Percentiles rank a stretch among this genome's conserved stretches.
These are phyloP conservation scores for Sanguinoderma infundibulare DNA, from an alignment of 1,284 basidiomycete species.

Conservation along the genomic window DNA sequence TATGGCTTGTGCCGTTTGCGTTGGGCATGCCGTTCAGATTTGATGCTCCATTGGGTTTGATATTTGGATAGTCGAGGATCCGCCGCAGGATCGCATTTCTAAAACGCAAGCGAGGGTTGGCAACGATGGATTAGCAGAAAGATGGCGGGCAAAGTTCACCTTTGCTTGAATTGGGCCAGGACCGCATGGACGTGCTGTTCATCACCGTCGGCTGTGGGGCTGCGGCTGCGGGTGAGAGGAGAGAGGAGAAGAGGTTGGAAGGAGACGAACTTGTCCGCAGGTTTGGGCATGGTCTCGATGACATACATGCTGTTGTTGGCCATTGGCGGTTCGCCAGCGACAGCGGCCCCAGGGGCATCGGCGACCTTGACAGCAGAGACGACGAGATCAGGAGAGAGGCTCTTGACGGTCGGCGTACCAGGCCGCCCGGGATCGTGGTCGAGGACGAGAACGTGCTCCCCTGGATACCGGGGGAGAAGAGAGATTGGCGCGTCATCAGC, in stretches of 20 bases:
- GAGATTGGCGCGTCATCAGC: conserved; percentile 71
- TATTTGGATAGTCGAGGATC: conserved; percentile 53
- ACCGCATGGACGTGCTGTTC: conserved; percentile 49
- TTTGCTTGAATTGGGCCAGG: conserved; percentile 66
- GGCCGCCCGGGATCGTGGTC: conserved; percentile 54
- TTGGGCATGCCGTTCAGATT: not conserved
- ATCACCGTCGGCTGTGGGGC: conserved; percentile 38
- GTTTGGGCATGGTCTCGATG: conserved; percentile 58
- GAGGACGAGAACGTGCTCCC: conserved; percentile 74
- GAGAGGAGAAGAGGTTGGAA: not conserved
- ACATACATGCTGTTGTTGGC: conserved; percentile 72
- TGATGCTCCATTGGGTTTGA: not conserved
- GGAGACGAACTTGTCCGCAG: conserved; percentile 34
- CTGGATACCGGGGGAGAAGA: conserved; percentile 58
- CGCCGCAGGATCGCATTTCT: conserved; percentile 65
- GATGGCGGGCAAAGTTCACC: conserved; percentile 43
- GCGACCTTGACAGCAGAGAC: conserved; percentile 64
- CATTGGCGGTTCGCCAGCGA: conserved; percentile 46
- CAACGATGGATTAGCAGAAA: not conserved
- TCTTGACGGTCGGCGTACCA: conserved; percentile 52
- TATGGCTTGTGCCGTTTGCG: not conserved
- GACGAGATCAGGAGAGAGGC: conserved; percentile 63
- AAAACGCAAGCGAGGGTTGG: not conserved
- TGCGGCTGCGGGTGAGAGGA: conserved; percentile 14
- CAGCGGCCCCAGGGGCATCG: conserved; percentile 72